phyloP scores from a whole-genome alignment of 345 rosid species.

The Boechera retrofracta region DNA sequence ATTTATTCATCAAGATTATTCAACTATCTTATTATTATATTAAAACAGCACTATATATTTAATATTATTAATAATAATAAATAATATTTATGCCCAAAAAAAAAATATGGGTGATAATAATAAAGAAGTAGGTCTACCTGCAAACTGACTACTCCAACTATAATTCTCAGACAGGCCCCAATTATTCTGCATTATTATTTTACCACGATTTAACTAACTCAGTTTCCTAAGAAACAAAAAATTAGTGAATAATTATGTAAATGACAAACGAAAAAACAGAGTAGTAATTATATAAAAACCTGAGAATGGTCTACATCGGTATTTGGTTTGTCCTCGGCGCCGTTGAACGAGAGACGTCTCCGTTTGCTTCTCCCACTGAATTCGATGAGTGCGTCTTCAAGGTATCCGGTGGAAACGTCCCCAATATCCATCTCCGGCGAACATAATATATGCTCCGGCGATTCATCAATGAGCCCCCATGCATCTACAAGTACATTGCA shows the following conservation, averaged over 20 bases:
- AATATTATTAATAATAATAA: background rate
- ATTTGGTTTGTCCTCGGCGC: constrained; percentile 34
- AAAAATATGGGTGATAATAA: background rate
- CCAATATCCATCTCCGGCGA: constrained; percentile 46
- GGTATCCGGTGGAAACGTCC: constrained; percentile 79
- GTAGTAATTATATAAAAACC: constrained; percentile 14
- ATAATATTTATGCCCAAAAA: background rate
- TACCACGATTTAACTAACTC: constrained; percentile 8
- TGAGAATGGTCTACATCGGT: constrained; percentile 27
- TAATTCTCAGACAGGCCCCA: constrained; percentile 65
- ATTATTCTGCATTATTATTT: constrained; percentile 52
- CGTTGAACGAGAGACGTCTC: constrained; percentile 54
- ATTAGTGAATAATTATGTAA: background rate
- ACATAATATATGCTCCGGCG: constrained; percentile 44
- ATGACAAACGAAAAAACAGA: background rate
- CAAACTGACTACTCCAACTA: constrained; percentile 55
- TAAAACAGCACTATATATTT: background rate
- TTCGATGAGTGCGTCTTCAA: constrained; percentile 82
- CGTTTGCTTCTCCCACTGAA: constrained; percentile 68
- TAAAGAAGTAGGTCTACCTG: constrained; percentile 51
- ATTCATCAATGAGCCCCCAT: constrained; percentile 52
- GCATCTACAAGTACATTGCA: constrained; percentile 39
- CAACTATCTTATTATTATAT: background rate
- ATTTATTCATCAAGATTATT: background rate
- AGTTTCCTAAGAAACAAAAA: background rate